Conservation (phyloP, 352 stramenopile genomes). For the Phytophthora constricta region DNA sequence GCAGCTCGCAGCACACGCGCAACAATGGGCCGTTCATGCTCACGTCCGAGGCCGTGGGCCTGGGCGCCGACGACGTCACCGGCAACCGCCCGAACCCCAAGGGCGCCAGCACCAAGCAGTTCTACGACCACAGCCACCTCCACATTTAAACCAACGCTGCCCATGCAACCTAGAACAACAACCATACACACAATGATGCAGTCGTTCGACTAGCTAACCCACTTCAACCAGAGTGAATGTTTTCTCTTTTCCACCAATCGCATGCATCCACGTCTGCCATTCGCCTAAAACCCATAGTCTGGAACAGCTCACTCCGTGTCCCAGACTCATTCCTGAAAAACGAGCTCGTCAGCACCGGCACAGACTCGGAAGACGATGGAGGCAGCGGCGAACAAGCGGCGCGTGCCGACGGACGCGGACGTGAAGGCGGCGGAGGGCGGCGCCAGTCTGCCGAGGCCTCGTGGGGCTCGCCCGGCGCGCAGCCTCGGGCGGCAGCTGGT, state of each 20-base stretch:
- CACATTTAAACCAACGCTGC: slow-evolving; percentile 34
- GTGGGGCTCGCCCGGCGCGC: slow-evolving; percentile 11
- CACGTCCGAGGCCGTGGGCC: slow-evolving; percentile 69
- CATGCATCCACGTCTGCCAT: too few relatives aligned
- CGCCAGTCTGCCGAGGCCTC: not conserved
- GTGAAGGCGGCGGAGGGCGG: slow-evolving; percentile 23
- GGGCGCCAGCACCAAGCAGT: slow-evolving; percentile 82
- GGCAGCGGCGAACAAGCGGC: slow-evolving; percentile 32
- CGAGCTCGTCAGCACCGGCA: not conserved
- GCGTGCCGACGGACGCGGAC: slow-evolving; percentile 30
- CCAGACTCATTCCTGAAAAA: too few relatives aligned
- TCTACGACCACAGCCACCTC: slow-evolving; percentile 84
- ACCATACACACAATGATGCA: too few relatives aligned
- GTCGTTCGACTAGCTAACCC: too few relatives aligned
- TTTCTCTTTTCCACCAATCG: too few relatives aligned
- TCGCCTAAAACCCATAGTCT: too few relatives aligned
- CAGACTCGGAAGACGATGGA: slow-evolving; percentile 36
- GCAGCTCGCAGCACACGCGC: slow-evolving; percentile 78
- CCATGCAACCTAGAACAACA: not conserved
- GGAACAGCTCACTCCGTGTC: too few relatives aligned
- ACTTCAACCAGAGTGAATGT: not conserved
- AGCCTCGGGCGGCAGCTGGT: slow-evolving; percentile 34
- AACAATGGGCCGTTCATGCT: slow-evolving; percentile 87
- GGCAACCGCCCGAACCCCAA: slow-evolving; percentile 70
- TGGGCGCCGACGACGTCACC: slow-evolving; percentile 68